A percentile compares a stretch with the other conserved stretches of the same genome.
These are phyloP conservation scores for Panus rudis DNA, from an alignment of 768 basidiomycete species.

Conservation along the genomic window DNA sequence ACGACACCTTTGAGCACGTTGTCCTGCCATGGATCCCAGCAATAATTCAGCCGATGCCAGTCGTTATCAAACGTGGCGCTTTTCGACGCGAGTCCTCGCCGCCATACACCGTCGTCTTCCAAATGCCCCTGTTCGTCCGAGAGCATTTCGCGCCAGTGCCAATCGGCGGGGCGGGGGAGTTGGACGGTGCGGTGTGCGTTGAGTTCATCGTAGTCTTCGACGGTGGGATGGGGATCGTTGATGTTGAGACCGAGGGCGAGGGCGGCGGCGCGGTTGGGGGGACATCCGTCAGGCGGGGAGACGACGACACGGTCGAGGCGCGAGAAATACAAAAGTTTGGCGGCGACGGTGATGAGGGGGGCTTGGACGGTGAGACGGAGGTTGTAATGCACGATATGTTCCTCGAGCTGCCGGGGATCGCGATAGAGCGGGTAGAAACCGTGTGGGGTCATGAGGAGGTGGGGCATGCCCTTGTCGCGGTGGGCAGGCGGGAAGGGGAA, in stretches of 20 bases:
- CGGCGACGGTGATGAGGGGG: conserved; percentile 49
- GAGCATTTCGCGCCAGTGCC: conserved; percentile 21
- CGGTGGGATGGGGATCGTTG: conserved; percentile 33
- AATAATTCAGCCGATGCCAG: conserved; percentile 47
- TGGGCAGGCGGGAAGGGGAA: conserved; percentile 37
- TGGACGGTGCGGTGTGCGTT: conserved; percentile 38
- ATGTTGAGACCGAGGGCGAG: conserved; percentile 17
- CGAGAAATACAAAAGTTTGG: conserved; percentile 57
- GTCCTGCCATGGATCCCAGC: conserved; percentile 30
- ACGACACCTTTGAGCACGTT: conserved; percentile 25
- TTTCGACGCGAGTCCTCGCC: conserved; percentile 20
- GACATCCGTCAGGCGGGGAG: conserved; percentile 31
- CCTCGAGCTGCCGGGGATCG: conserved; percentile 11
- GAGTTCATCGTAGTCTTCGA: conserved; percentile 54
- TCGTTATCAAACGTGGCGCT: conserved; percentile 48
- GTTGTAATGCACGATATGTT: conserved; percentile 15
- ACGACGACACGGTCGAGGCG: conserved; percentile 46
- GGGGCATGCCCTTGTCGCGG: conserved; percentile 13
- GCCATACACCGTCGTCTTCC: conserved; percentile 20
- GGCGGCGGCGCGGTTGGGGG: conserved; percentile 25
- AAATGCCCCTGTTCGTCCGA: conserved; percentile 16
- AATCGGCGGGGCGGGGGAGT: conserved; percentile 18
- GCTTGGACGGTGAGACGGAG: conserved; percentile 17
- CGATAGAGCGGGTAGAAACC: conserved; percentile 45
- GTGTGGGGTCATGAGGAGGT: conserved; percentile 31